Percentiles rank a stretch among this genome's conserved stretches.
These are phyloP conservation scores for Mimosa bimucronata DNA, from an alignment of 306 rosid species.

Conservation along the genomic window DNA sequence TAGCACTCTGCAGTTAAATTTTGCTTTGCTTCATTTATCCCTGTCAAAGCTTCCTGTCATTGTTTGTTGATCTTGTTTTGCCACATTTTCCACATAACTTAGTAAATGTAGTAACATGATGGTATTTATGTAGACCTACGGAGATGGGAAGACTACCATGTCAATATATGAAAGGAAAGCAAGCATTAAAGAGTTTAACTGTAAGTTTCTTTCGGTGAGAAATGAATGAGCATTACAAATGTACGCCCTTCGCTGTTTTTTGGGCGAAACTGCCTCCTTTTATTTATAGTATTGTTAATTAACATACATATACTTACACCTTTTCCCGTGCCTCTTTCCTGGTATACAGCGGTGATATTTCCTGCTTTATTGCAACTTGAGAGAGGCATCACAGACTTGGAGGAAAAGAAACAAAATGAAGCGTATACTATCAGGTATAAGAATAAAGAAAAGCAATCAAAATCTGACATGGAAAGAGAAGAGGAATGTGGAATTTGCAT, in stretches of 20 bases:
- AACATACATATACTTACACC: constrained; percentile 14
- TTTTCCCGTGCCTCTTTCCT: background rate
- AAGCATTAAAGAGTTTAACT: constrained; percentile 76
- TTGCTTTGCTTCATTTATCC: constrained; percentile 3
- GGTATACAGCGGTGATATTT: constrained; percentile 67
- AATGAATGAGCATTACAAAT: constrained; percentile 16
- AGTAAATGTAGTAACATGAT: constrained; percentile 35
- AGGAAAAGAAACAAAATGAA: constrained; percentile 83
- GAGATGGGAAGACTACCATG: constrained; percentile 85
- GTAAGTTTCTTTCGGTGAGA: constrained; percentile 53
- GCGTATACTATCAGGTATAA: constrained; percentile 52
- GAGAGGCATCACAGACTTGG: constrained; percentile 85
- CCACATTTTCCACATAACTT: constrained; percentile 26
- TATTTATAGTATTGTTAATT: background rate
- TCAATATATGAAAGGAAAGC: constrained; percentile 87
- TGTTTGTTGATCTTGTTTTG: constrained; percentile 16
- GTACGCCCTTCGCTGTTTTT: background rate
- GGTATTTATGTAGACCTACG: constrained; percentile 63
- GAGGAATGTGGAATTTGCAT: constrained; percentile 94
- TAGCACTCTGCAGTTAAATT: background rate
- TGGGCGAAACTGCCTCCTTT: constrained; percentile 5
- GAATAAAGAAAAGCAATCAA: constrained; percentile 59
- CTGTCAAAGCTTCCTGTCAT: background rate
- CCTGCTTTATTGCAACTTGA: constrained; percentile 94
- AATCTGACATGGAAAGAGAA: constrained; percentile 80